Evolutionary conservation across 2,329 filamentous ascomycete species (phyloP).

Genomic region (Penicillium sp.): DNA sequence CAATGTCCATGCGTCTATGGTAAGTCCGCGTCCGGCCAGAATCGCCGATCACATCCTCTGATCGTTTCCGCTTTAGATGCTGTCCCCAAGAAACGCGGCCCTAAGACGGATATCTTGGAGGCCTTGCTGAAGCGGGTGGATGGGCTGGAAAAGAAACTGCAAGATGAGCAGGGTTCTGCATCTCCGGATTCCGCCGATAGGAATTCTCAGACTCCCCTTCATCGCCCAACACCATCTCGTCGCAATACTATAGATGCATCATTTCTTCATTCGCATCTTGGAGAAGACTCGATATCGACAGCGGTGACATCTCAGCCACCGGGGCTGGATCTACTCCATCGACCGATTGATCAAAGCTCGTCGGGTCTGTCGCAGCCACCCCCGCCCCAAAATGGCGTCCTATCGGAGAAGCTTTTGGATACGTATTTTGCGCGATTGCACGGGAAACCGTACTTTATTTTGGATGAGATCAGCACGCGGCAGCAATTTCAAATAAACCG

Average conservation of each 20-base stretch:
- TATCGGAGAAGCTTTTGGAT: slow-evolving; percentile 62
- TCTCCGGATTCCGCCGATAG: slow-evolving; percentile 41
- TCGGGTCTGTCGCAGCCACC: slow-evolving; percentile 12
- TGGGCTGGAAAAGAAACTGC: slow-evolving; percentile 72
- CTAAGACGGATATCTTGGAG: slow-evolving; percentile 84
- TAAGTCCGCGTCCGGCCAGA: slow-evolving; percentile 41
- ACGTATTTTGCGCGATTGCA: slow-evolving; percentile 75
- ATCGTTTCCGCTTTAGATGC: slow-evolving; percentile 56
- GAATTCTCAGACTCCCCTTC: slow-evolving; percentile 14
- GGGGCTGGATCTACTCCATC: slow-evolving; percentile 12
- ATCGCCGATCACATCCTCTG: slow-evolving; percentile 10
- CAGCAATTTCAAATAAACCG: slow-evolving; percentile 66
- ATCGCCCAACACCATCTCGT: slow-evolving; percentile 10
- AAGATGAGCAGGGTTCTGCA: slow-evolving; percentile 55
- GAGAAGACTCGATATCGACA: slow-evolving; percentile 10
- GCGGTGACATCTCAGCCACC: slow-evolving; percentile 15
- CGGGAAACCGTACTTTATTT: slow-evolving; percentile 72
- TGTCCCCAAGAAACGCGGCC: slow-evolving; percentile 80
- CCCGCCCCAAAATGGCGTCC: slow-evolving; percentile 33
- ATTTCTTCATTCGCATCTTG: slow-evolving; percentile 16
- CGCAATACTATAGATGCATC: slow-evolving; percentile 21
- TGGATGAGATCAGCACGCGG: slow-evolving; percentile 69
- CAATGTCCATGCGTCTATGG: slow-evolving; percentile 84
- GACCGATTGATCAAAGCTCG: slow-evolving; percentile 13
- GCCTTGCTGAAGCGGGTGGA: slow-evolving; percentile 79